Percentiles rank a stretch among this genome's conserved stretches.
phyloP scores from a whole-genome alignment of 78 protist genomes.

The Anaeramoeba ignava region DNA sequence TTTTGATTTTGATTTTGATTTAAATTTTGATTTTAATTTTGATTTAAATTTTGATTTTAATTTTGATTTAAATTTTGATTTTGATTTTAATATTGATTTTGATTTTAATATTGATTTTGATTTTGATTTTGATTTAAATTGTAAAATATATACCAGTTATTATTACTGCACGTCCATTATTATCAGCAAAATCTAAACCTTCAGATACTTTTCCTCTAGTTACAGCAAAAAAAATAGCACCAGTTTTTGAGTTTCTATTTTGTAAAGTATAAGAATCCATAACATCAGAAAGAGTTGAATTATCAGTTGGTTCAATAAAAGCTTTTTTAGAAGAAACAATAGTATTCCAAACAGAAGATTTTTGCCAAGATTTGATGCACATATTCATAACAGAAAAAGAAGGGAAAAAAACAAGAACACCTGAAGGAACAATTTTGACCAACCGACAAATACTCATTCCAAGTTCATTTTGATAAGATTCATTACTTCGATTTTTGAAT shows the following conservation, averaged over 20 bases:
- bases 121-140: constrained; percentile 38
- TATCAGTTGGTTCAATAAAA: no score
- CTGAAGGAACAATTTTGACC: constrained; percentile 3
- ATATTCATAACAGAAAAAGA: constrained; percentile 21
- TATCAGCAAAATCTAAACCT: constrained; percentile 85
- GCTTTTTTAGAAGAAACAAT: no score
- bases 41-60: no score
- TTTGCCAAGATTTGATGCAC: constrained; percentile 4
- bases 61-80: no score
- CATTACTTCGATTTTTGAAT: not conserved
- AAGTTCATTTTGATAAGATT: not conserved
- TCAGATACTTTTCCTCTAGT: constrained; percentile 76
- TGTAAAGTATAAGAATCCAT: no score
- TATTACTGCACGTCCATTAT: constrained; percentile 80
- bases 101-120: no score
- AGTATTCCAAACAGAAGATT: no score
- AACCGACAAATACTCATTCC: not conserved
- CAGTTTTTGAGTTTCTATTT: no score
- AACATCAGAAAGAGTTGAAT: no score
- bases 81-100: no score
- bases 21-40: no score
- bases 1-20: not conserved
- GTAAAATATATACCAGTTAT: constrained; percentile 80
- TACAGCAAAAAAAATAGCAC: no score
- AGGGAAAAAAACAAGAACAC: constrained; percentile 37